Percentiles rank a stretch among this genome's conserved stretches.
These are phyloP conservation scores for Corymbia calophylla DNA, from an alignment of 441 rosid genomes.

Conservation along the genomic window DNA sequence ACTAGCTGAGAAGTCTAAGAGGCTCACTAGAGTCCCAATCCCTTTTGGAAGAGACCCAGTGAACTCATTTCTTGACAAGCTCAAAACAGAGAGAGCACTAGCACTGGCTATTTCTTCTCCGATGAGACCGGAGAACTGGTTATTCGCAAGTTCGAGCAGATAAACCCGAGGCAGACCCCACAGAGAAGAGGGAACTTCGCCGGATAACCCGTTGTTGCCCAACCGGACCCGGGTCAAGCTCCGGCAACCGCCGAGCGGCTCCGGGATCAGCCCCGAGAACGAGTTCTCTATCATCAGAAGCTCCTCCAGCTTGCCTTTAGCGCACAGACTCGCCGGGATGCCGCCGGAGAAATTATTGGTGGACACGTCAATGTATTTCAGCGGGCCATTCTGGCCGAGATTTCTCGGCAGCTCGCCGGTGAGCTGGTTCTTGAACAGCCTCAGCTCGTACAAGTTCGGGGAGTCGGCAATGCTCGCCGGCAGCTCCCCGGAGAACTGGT, in stretches of 20 bases:
- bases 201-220: conserved; percentile 64
- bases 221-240: conserved; percentile 68
- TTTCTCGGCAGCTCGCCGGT: conserved; percentile 58
- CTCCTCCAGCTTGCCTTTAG: conserved; percentile 64
- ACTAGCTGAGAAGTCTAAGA: conserved; percentile 49
- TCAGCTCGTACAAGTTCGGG: conserved; percentile 64
- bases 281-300: conserved; percentile 56
- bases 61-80: conserved; percentile 52
- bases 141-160: conserved; percentile 58
- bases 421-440: conserved; percentile 57
- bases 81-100: conserved; percentile 50
- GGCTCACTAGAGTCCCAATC: conserved; percentile 51
- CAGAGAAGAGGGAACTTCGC: conserved; percentile 57
- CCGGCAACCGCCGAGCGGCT: conserved; percentile 40
- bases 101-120: conserved; percentile 55
- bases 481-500: conserved; percentile 51
- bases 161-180: conserved; percentile 89
- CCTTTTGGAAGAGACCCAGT: conserved; percentile 64
- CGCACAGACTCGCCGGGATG: conserved; percentile 59
- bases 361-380: conserved; percentile 73
- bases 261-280: conserved; percentile 68
- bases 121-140: conserved; percentile 63
- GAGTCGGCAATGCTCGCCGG: conserved; percentile 60
- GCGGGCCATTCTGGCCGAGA: conserved; percentile 69
- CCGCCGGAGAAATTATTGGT: conserved; percentile 57